These are phyloP conservation scores for Rutidosis leptorrhynchoides DNA, from an alignment of 129 eudicot species.

Conservation along the genomic window DNA sequence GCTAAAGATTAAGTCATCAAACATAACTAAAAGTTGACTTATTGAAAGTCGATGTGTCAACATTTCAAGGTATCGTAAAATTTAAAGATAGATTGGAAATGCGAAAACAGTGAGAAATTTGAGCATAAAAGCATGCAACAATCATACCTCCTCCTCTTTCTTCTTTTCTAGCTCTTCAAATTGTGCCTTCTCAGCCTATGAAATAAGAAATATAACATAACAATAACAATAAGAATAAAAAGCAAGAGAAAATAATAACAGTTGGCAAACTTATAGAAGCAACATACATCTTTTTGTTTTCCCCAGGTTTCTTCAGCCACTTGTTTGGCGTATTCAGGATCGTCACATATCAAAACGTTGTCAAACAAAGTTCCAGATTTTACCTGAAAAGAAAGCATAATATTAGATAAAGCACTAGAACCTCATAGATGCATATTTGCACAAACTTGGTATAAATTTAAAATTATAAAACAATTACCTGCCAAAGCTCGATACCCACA, in stretches of 20 bases:
- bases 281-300: conserved; percentile 85
- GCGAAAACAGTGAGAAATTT: background rate
- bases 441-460: background rate
- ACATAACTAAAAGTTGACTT: background rate
- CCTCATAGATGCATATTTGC: background rate
- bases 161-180: conserved; percentile 93
- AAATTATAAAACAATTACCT: conserved; percentile 41
- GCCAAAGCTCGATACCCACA: conserved; percentile 95
- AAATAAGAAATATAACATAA: background rate
- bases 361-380: conserved; percentile 94
- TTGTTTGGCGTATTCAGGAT: conserved; percentile 44
- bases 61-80: background rate
- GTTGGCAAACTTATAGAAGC: background rate
- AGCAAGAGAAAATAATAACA: background rate
- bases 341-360: conserved; percentile 17
- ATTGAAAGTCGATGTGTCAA: background rate
- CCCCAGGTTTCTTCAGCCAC: conserved; percentile 91
- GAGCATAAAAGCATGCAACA: background rate
- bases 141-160: conserved; percentile 62
- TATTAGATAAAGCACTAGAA: background rate
- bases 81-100: background rate
- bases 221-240: background rate
- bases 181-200: conserved; percentile 84
- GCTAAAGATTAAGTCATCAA: background rate
- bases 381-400: conserved; percentile 46